Base-by-base conservation (phyloP, 1,284 basidiomycete genomes). In the Rhodotorula sp. region DNA sequence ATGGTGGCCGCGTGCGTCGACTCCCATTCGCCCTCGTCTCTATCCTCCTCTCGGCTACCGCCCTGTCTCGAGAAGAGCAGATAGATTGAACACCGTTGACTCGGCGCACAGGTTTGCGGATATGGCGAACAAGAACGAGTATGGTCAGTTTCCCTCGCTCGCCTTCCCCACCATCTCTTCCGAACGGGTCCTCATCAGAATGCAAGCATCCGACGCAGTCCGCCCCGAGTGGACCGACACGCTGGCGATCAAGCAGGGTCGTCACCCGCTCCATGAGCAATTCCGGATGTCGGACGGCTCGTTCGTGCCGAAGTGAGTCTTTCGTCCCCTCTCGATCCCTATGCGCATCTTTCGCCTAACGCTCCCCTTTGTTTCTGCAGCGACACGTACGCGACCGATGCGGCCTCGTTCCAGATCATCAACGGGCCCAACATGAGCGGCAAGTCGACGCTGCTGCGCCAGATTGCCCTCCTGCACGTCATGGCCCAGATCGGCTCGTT, bases 381-480 rank as follows among this genome's bases (percentile, higher is more conserved):
- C 78, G 93, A 97, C 79, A 88, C 91, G 0, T 96, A 90, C 79
- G 91, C 90, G 69, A 89, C 88, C 72, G 88, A 91, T 63, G 85
- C 89, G 0, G 89, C 91, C 0, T 87, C 87, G 7, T 97, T 97
- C 78, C 93, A 97, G 80, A 86, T 96, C 29, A 86, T 97, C 54
- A 72, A 73, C 18, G 78, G 77, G 1, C 69, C 73, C 54, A 93
- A 91, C 79, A 93, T 93, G 91, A 91, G 91, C 46, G 91, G 93
- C 1, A 98, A 98, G 82, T 96, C 91, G 79, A 97, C 94, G 0
- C 95, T 94, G 78, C 84, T 98, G 16, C 87, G 89, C 26, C 93
- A 97, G 80, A 87, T 93, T 46, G 95, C 90, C 0, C 84, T 97
- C 3, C 83, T 97, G 59, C 86, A 87, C 0, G 84, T 96, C 26